A percentile compares a stretch with the other conserved stretches of the same genome.
Conservation (phyloP, 2,329 filamentous ascomycete genomes). For the Didymella lethalis region DNA sequence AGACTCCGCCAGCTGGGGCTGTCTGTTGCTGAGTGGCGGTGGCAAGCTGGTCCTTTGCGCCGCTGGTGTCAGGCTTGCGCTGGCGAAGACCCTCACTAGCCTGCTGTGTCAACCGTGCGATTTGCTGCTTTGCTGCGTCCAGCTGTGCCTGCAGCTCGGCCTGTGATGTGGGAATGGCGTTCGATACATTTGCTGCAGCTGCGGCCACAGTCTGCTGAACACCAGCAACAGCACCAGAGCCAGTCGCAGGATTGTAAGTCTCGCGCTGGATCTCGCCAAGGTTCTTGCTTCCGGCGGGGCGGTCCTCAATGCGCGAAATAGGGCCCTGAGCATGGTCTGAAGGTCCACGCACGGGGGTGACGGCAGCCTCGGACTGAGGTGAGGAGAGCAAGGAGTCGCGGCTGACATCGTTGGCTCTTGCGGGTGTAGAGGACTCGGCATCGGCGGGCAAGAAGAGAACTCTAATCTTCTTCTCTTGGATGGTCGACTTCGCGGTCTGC, state of each 20-base stretch:
- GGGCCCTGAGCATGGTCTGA: constrained; percentile 46
- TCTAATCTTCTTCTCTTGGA: constrained; percentile 95
- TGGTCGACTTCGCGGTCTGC: constrained; percentile 74
- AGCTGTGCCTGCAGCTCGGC: constrained; percentile 78
- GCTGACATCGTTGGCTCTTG: constrained; percentile 47
- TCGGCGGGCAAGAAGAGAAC: constrained; percentile 81
- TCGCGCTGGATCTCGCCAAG: constrained; percentile 53
- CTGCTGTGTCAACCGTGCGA: constrained; percentile 71
- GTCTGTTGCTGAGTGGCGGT: constrained; percentile 61
- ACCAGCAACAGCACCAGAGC: constrained; percentile 24
- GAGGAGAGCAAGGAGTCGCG: constrained; percentile 57
- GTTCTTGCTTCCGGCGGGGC: constrained; percentile 51
- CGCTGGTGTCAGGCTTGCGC: constrained; percentile 70
- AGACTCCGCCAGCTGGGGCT: constrained; percentile 75
- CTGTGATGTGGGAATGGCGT: constrained; percentile 56
- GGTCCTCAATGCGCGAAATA: constrained; percentile 51
- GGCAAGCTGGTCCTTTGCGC: constrained; percentile 60
- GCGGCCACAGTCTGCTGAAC: constrained; percentile 52
- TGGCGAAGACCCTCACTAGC: constrained; percentile 73
- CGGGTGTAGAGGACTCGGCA: constrained; percentile 49
- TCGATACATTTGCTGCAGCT: constrained; percentile 60
- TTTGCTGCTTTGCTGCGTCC: constrained; percentile 75
- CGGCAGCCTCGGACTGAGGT: constrained; percentile 58
- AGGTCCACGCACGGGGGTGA: constrained; percentile 55
- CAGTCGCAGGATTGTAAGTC: constrained; percentile 51